A percentile compares a stretch with the other conserved stretches of the same genome.
These are phyloP conservation scores for Ceratocystis colombiana DNA, from an alignment of 2,329 filamentous ascomycete genomes.

Conservation along the genomic window DNA sequence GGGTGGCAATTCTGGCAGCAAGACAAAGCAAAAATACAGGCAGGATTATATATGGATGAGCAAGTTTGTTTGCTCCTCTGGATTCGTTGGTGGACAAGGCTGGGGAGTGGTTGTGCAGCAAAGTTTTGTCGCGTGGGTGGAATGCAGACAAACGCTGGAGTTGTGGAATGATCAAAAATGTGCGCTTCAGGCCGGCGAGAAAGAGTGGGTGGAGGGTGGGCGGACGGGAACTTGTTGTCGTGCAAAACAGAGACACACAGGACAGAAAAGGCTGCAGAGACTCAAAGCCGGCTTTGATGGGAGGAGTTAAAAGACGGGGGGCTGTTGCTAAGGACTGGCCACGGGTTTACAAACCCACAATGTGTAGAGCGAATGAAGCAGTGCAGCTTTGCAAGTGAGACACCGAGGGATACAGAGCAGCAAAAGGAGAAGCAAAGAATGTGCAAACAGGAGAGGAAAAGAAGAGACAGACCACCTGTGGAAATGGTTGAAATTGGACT, in stretches of 20 bases:
- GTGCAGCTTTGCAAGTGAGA: slow-evolving; percentile 6
- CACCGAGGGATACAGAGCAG: slow-evolving; percentile 6
- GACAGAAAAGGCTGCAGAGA: background rate
- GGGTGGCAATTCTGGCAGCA: background rate
- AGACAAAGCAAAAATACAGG: background rate
- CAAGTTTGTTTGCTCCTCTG: background rate
- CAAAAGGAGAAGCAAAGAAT: background rate
- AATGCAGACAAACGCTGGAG: slow-evolving; percentile 3
- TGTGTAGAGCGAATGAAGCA: background rate
- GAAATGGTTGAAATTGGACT: background rate
- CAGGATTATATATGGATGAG: background rate
- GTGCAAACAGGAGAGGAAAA: background rate
- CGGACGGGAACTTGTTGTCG: background rate
- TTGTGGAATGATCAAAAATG: slow-evolving; percentile 7
- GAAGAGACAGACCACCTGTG: background rate
- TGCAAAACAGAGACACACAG: background rate
- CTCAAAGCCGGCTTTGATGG: background rate
- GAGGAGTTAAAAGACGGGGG: background rate
- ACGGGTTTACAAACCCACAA: background rate
- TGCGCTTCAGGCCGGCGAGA: background rate
- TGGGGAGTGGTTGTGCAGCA: background rate
- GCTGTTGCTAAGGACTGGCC: background rate
- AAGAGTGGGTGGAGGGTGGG: background rate
- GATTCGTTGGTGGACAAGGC: slow-evolving; percentile 9
- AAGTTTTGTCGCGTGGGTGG: background rate